Evolutionary conservation across 306 rosid genomes (phyloP), one percentile per base, ranked within the genome.

Genomic region (Arachis stenosperma): DNA sequence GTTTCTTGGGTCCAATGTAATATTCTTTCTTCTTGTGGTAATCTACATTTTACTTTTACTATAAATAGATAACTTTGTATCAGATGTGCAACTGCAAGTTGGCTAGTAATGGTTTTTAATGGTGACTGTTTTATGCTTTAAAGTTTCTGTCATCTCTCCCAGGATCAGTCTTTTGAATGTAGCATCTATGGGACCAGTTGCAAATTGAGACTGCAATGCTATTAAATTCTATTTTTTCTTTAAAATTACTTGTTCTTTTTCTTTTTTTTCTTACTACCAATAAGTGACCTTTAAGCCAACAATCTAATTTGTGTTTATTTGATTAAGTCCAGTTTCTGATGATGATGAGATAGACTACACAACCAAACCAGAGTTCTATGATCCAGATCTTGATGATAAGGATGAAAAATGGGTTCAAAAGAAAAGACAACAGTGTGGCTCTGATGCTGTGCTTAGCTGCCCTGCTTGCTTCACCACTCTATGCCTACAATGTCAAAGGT

Each of bases 361-460:
- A 3, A 63, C 74, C 74, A 89, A 92, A 79, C 96, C 97, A 15
- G 96, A 88, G 84, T 89, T 89, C 51, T 92, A 88, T 75, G 93
- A 80, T 72, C 78, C 97, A 10, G 77, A 82, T 62, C 84, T 86
- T 71, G 97, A 92, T 58, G 72, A 78, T 37, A 88, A 81, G 69
- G 86, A 92, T 77, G 97, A 92, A 80, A 8, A 50, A 6, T 92
- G 97, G 97, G 86, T 81, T 82, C 84, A 89, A 43, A 89, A 82
- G 75, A 84, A 79, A 64, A 84, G 88, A 75, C 83, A 61, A 11
- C 90, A 93, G 15, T 33, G 15, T 30, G 74, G 30, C 15, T 88
- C 96, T 76, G 96, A 89, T 85, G 91, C 91, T 6, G 93, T 92
- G 46, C 96, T 92, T 52, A 88, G 93, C 79, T 92, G 97, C 78